These are phyloP conservation scores for Arthrinium puccinioides DNA, from an alignment of 2,329 filamentous ascomycete species.

Conservation along the genomic window DNA sequence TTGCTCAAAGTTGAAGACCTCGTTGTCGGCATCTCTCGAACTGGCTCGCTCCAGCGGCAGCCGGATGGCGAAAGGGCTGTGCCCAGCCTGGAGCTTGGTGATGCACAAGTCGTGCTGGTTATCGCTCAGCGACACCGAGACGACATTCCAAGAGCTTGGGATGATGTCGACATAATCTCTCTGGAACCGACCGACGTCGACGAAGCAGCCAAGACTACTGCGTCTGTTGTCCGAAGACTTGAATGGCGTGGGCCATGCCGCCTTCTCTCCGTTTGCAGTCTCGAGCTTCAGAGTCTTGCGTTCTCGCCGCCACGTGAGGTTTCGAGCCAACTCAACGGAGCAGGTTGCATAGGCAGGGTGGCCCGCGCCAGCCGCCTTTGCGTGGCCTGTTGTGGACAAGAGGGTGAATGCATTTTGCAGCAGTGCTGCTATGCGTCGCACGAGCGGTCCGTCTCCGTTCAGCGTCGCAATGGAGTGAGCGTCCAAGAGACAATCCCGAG, in stretches of 20 bases:
- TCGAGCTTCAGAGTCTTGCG: constrained; percentile 42
- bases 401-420: constrained; percentile 60
- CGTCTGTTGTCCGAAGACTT: constrained; percentile 24
- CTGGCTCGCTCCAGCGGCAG: constrained; percentile 79
- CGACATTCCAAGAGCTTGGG: constrained; percentile 72
- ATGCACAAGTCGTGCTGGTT: constrained; percentile 79
- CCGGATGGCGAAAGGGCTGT: constrained; percentile 77
- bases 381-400: constrained; percentile 51
- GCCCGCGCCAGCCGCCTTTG: constrained; percentile 35
- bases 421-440: constrained; percentile 56
- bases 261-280: constrained; percentile 23
- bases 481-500: constrained; percentile 58
- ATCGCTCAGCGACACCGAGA: constrained; percentile 81
- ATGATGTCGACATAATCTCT: constrained; percentile 79
- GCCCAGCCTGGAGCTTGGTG: constrained; percentile 70
- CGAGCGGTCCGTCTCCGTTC: constrained; percentile 47
- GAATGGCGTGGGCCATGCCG: constrained; percentile 27
- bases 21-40: constrained; percentile 68
- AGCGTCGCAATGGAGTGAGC: constrained; percentile 52
- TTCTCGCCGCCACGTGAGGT: constrained; percentile 61
- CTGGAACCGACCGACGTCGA: constrained; percentile 61
- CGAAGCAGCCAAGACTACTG: constrained; percentile 36
- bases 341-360: constrained; percentile 53
- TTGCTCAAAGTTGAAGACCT: constrained; percentile 76
- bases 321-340: constrained; percentile 63